Conservation (phyloP, 2,329 filamentous ascomycete species). For the Sporothrix schenckii region DNA sequence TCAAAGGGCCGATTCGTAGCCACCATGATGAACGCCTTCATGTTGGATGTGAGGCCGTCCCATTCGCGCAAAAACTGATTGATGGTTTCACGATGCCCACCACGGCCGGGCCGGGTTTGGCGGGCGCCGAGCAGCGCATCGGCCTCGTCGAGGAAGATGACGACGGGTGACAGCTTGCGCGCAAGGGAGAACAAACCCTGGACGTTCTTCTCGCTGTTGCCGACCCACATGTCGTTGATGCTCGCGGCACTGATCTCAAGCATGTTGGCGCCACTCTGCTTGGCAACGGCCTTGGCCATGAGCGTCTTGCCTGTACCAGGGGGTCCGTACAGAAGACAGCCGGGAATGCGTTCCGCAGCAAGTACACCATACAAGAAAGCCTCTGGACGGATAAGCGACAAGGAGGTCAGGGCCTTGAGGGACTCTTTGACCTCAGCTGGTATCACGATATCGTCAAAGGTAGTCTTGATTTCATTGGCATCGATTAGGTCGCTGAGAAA, state of each 20-base stretch:
- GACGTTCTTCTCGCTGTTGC: slow-evolving; percentile 95
- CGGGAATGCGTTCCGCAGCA: slow-evolving; percentile 86
- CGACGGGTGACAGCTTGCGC: slow-evolving; percentile 85
- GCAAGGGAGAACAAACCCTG: slow-evolving; percentile 88
- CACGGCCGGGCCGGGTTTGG: slow-evolving; percentile 64
- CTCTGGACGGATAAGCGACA: slow-evolving; percentile 84
- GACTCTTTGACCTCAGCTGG: slow-evolving; percentile 81
- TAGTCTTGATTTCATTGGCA: slow-evolving; percentile 78
- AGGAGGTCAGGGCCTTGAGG: slow-evolving; percentile 82
- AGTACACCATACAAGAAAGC: slow-evolving; percentile 97
- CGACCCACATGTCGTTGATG: slow-evolving; percentile 95
- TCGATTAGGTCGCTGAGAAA: slow-evolving; percentile 82
- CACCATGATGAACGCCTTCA: slow-evolving; percentile 94
- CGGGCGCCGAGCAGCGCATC: slow-evolving; percentile 87
- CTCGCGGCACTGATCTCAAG: slow-evolving; percentile 89
- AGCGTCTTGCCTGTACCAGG: slow-evolving; percentile 78
- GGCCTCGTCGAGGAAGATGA: slow-evolving; percentile 97
- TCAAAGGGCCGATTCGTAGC: slow-evolving; percentile 96
- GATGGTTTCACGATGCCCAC: slow-evolving; percentile 82
- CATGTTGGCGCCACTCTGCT: slow-evolving; percentile 69
- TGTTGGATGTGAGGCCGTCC: slow-evolving; percentile 78
- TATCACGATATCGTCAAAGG: slow-evolving; percentile 84
- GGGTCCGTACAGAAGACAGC: slow-evolving; percentile 83
- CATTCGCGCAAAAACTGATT: slow-evolving; percentile 97
- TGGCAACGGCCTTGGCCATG: slow-evolving; percentile 69